These are phyloP conservation scores for Alternaria ventricosa DNA, from an alignment of 2,329 filamentous ascomycete genomes.

Conservation along the genomic window DNA sequence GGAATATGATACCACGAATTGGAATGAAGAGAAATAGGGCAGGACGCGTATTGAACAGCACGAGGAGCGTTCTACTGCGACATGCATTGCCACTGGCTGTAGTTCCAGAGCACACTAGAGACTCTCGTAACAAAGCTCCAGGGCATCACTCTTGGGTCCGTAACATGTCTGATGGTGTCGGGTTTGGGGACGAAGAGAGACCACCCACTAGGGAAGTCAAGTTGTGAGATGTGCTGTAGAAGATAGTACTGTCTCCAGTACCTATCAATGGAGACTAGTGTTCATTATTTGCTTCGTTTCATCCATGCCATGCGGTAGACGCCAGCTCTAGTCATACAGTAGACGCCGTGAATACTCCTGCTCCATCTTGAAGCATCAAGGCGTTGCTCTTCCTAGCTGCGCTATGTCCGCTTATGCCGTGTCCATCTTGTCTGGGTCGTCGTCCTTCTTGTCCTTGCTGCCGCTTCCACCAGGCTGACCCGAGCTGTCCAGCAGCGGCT, in stretches of 20 bases:
- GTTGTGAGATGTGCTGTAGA: neutral
- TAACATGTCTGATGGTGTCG: neutral
- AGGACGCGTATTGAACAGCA: neutral
- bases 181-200: neutral
- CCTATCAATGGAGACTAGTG: neutral
- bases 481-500: constrained; percentile 68
- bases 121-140: neutral
- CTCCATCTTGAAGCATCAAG: constrained; percentile 17
- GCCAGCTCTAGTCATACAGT: constrained; percentile 31
- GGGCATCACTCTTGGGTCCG: neutral
- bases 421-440: constrained; percentile 84
- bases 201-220: neutral
- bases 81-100: neutral
- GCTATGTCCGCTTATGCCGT: constrained; percentile 66
- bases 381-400: neutral
- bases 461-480: constrained; percentile 70
- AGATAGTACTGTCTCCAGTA: neutral
- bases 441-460: constrained; percentile 57
- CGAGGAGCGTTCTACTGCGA: neutral
- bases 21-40: neutral
- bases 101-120: neutral
- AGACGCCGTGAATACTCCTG: constrained; percentile 39
- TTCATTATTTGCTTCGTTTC: constrained; percentile 22
- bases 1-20: neutral
- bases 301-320: constrained; percentile 22